Percentiles rank a stretch among this genome's conserved stretches.
Evolutionary conservation across 2,329 filamentous ascomycete genomes (phyloP).

Genomic region (Fusarium sp.): DNA sequence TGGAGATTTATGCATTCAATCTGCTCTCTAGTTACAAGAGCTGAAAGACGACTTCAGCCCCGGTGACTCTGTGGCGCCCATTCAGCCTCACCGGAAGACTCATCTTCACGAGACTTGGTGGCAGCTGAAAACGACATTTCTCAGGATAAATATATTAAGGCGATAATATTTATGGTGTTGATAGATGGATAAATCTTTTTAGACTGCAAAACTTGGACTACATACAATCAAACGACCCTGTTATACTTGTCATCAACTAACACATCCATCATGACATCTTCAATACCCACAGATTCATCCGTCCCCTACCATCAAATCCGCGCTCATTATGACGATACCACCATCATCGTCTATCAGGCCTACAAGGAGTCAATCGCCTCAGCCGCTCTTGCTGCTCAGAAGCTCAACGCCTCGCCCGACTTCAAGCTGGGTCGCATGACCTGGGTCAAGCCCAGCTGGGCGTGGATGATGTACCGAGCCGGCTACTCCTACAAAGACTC

Average conservation of each 20-base stretch:
- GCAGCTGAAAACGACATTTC: background rate
- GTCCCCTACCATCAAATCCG: conserved; percentile 67
- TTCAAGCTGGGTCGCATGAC: conserved; percentile 73
- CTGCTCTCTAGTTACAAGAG: background rate
- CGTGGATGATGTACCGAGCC: conserved; percentile 76
- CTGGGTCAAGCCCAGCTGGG: conserved; percentile 76
- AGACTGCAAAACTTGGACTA: no score
- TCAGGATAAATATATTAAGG: background rate
- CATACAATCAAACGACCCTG: background rate
- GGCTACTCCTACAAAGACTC: conserved; percentile 73
- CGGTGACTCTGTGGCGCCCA: conserved; percentile 1
- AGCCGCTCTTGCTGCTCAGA: conserved; percentile 66
- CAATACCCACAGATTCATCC: conserved; percentile 14
- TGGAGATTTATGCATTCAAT: no score
- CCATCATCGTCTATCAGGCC: conserved; percentile 75
- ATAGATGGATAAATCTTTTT: background rate
- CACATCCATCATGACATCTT: conserved; percentile 33
- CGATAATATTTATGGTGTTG: background rate
- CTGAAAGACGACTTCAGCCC: conserved; percentile 9
- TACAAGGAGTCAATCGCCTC: conserved; percentile 69
- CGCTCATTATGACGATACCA: conserved; percentile 63
- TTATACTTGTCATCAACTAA: background rate
- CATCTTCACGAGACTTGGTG: conserved; percentile 3
- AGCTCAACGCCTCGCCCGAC: conserved; percentile 66
- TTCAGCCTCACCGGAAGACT: conserved; percentile 37